Evolutionary conservation across 176 grass and related monocot genomes (phyloP), one percentile per base, ranked within the genome.

Genomic region (Areca catechu): DNA sequence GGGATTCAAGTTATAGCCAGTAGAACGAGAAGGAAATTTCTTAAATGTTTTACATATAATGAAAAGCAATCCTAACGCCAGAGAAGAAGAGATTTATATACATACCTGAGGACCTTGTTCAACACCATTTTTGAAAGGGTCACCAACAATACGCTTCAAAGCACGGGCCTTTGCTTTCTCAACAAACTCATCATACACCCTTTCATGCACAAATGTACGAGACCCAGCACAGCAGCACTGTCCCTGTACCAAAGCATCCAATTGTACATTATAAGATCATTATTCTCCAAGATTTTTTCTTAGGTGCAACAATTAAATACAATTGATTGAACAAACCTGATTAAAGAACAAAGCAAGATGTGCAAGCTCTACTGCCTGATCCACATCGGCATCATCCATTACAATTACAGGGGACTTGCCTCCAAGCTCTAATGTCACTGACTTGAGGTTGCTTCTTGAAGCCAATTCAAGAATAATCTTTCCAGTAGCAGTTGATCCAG

Each of bases 151-250:
- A 1, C 93, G 93, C 15, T 66, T 82, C 66, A 73, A 0, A 24
- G 93, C 84, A 4, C 93, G 81, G 5, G 66, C 81, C 51, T 88
- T 98, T 28, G 93, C 64, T 69, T 97, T 97, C 78, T 88, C 93
- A 51, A 92, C 81, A 70, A 98, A 98, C 73, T 92, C 93, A 43
- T 98, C 87, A 70, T 92, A 92, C 2, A 98, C 81, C 1, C 48
- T 27, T 77, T 98, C 87, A 63, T 98, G 93, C 21, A 92, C 87
- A 71, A 98, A 98, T 56, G 93, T 98, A 17, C 87, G 84, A 51
- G 93, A 98, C 15, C 93, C 93, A 4, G 93, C 84, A 64, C 78
- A 88, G 65, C 93, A 98, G 78, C 93, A 98, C 73, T 98, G 93
- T 14, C 93, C 93, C 93, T 91, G 20, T 49, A 6, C 75, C 56